These are phyloP conservation scores for Stentor coeruleus DNA, from an alignment of 73 alveolate genomes.

Conservation along the genomic window DNA sequence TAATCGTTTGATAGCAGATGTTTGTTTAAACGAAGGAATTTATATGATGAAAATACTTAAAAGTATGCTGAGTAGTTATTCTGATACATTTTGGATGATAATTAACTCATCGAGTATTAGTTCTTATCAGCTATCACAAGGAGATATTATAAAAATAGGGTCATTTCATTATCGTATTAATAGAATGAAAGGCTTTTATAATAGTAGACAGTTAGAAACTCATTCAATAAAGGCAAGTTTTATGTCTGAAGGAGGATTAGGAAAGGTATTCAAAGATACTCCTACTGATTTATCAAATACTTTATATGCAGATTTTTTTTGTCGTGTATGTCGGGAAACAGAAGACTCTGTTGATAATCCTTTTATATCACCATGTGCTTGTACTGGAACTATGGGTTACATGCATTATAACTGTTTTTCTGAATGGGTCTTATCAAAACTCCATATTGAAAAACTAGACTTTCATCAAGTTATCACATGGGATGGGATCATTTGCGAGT, in stretches of 20 bases:
- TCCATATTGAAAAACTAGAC: background rate
- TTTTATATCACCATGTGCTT: constrained; percentile 42
- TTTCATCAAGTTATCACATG: background rate
- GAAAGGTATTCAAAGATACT: background rate
- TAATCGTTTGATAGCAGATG: no score
- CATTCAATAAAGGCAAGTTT: background rate
- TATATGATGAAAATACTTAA: no score
- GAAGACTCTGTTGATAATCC: background rate
- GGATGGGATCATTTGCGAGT: background rate
- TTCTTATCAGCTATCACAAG: background rate
- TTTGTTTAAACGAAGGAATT: no score
- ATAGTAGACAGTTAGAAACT: background rate
- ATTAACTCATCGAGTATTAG: background rate
- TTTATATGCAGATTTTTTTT: background rate
- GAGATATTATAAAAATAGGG: background rate
- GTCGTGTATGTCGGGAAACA: background rate
- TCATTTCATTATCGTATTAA: background rate
- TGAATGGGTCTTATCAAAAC: constrained; percentile 47
- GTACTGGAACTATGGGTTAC: constrained; percentile 43
- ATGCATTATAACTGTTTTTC: constrained; percentile 44
- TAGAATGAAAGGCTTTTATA: background rate
- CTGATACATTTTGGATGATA: background rate
- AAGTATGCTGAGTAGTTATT: no score
- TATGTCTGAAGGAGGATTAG: background rate
- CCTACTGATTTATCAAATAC: no score